Evolutionary conservation across 75 land plant species (phyloP).

Genomic region (Larix kaempferi): DNA sequence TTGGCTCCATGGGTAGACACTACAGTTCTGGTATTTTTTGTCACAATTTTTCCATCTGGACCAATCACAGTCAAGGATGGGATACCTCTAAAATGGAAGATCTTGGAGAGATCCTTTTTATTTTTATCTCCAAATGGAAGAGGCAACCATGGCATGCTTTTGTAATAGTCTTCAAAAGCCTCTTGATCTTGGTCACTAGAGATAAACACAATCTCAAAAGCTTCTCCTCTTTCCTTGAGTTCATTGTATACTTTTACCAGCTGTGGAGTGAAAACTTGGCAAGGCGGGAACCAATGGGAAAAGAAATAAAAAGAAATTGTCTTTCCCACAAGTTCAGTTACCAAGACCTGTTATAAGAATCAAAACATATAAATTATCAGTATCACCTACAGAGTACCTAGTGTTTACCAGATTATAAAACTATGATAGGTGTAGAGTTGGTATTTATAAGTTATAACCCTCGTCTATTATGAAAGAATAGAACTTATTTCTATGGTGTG

Average conservation of each 20-base stretch:
- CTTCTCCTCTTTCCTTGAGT: conserved; percentile 12
- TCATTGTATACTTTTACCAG: conserved; percentile 15
- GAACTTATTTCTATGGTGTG: too few species aligned
- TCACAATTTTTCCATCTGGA: conserved; percentile 41
- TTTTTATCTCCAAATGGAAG: conserved; percentile 38
- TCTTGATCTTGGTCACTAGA: conserved; percentile 41
- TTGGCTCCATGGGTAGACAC: conserved; percentile 25
- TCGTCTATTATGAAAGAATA: too few species aligned
- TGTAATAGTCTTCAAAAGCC: conserved; percentile 21
- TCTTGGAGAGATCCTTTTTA: conserved; percentile 20
- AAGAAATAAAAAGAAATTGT: conserved; percentile 18
- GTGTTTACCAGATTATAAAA: too few species aligned
- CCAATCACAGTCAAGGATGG: conserved; percentile 37
- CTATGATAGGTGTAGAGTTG: too few species aligned
- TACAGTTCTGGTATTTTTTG: conserved; percentile 22
- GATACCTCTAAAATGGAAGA: conserved; percentile 35
- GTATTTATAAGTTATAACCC: too few species aligned
- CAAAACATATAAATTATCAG: too few species aligned
- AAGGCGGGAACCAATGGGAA: conserved; percentile 19
- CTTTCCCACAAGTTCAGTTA: too few species aligned
- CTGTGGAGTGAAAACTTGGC: conserved; percentile 11
- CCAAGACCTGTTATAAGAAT: too few species aligned
- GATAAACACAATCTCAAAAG: conserved; percentile 38
- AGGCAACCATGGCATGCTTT: conserved; percentile 48
- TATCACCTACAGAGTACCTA: too few species aligned